Percentiles rank a stretch among this genome's conserved stretches.
Conservation (phyloP, 176 grass and related monocot genomes). For the Carex pumila region DNA sequence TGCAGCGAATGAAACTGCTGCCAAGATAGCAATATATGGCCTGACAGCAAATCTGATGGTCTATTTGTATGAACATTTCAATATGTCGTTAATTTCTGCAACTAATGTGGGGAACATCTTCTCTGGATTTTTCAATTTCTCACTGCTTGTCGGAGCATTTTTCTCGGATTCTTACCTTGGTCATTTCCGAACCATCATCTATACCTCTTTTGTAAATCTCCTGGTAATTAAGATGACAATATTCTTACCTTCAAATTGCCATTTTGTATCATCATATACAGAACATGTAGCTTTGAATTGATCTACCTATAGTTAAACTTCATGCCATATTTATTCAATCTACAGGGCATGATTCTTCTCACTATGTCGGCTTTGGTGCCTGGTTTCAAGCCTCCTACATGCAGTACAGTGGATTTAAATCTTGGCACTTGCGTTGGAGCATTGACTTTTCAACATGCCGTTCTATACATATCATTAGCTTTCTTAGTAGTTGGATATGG, state of each 20-base stretch:
- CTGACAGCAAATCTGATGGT: background rate
- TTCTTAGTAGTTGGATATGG: conserved; percentile 42
- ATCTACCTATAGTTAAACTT: background rate
- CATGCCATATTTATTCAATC: background rate
- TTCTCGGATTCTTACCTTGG: conserved; percentile 17
- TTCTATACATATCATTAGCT: conserved; percentile 46
- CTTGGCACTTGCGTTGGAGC: conserved; percentile 14
- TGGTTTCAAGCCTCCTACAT: conserved; percentile 1
- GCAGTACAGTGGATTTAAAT: background rate
- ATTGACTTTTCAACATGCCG: conserved; percentile 35
- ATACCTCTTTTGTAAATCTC: conserved; percentile 4
- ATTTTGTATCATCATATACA: background rate
- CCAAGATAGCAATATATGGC: conserved; percentile 2
- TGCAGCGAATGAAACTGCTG: conserved; percentile 9
- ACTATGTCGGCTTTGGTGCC: conserved; percentile 7
- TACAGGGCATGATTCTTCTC: conserved; percentile 19
- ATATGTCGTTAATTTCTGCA: background rate
- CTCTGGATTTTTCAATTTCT: conserved; percentile 2
- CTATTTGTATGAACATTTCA: background rate
- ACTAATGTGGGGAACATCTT: conserved; percentile 16
- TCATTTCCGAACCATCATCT: conserved; percentile 13
- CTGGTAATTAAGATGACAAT: background rate
- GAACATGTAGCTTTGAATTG: background rate
- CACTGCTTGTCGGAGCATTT: background rate
- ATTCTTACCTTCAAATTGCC: background rate